phyloP scores from a whole-genome alignment of 1,284 basidiomycete species.

The Cryptococcus sp. region DNA sequence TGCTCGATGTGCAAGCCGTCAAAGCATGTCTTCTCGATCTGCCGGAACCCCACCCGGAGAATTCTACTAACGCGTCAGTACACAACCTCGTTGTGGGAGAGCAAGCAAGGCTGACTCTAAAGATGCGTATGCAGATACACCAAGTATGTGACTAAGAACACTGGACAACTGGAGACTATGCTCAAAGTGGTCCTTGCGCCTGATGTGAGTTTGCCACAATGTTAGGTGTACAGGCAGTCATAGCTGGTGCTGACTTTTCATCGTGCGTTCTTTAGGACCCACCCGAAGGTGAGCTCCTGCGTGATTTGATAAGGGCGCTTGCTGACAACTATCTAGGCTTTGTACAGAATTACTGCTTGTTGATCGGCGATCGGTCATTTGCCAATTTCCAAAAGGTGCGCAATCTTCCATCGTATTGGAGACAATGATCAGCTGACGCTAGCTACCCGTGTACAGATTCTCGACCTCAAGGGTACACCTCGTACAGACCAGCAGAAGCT shows the following conservation, averaged over 20 bases:
- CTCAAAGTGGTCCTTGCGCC: constrained; percentile 93
- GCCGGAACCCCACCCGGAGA: constrained; percentile 58
- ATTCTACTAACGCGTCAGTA: constrained; percentile 29
- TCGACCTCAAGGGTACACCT: constrained; percentile 92
- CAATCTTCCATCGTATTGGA: neutral
- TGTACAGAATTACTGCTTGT: constrained; percentile 87
- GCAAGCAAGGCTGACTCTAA: neutral
- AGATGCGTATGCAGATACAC: constrained; percentile 63
- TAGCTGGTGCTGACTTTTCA: neutral
- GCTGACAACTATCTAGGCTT: constrained; percentile 66
- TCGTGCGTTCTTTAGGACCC: constrained; percentile 6
- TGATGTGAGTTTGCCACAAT: constrained; percentile 60
- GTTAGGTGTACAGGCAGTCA: neutral
- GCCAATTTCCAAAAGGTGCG: constrained; percentile 94
- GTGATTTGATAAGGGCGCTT: neutral
- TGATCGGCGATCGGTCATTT: constrained; percentile 89
- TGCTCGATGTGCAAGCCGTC: constrained; percentile 86
- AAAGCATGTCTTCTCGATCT: constrained; percentile 81
- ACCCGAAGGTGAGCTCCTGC: constrained; percentile 19
- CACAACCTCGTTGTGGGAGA: neutral
- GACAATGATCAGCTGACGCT: neutral
- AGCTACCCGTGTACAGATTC: constrained; percentile 61
- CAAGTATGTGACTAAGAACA: constrained; percentile 75
- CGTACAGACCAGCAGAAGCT: constrained; percentile 83
- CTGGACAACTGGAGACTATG: constrained; percentile 79